Evolutionary conservation across 148 eudicot species (phyloP), one percentile per base, ranked within the genome.

Genomic region (Nepenthes mirabilis): DNA sequence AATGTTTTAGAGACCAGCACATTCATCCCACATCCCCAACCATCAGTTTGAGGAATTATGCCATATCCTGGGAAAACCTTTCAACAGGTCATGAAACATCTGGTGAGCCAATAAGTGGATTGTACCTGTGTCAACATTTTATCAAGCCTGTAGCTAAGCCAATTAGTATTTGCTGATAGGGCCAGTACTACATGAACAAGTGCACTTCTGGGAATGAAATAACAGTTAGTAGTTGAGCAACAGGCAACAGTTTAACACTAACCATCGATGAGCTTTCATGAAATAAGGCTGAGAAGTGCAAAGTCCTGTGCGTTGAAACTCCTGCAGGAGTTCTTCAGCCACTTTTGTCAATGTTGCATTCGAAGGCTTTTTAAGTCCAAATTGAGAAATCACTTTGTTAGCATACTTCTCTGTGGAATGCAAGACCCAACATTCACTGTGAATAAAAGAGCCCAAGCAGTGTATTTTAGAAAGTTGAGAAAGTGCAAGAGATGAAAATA

Each of bases 251-350:
- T 57, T 58, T 51, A 9, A 58, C 37, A 79, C 94, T 69, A 56
- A 93, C 99, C 99, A 93, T 53, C 99, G 79, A 79, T 93, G 99
- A 70, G 99, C 96, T 79, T 77, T 88, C 79, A 59, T 79, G 76
- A 93, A 93, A 66, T 66, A 75, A 10, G 99, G 91, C 66, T 70
- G 79, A 59, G 89, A 70, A 51, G 80, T 82, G 73, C 70, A 64
- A n/a, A 86, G 77, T 52, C 84, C 87, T 1, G 82, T 89, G 57
- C 60, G 76, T 60, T 62, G 83, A 69, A 93, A 82, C 82, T 86
- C 95, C 71, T 72, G 77, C 59, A 84, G 73, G 51, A 93, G 79
- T 33, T 86, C 96, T 52, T 86, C 83, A 61, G 96, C 82, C 5
- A 89, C 81, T 68, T 74, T 75, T 49, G 75, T 56, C 69, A 93